Evolutionary conservation across 2,329 filamentous ascomycete genomes (phyloP), one percentile per base, ranked within the genome.

Genomic region (Sporothrix schenckii): DNA sequence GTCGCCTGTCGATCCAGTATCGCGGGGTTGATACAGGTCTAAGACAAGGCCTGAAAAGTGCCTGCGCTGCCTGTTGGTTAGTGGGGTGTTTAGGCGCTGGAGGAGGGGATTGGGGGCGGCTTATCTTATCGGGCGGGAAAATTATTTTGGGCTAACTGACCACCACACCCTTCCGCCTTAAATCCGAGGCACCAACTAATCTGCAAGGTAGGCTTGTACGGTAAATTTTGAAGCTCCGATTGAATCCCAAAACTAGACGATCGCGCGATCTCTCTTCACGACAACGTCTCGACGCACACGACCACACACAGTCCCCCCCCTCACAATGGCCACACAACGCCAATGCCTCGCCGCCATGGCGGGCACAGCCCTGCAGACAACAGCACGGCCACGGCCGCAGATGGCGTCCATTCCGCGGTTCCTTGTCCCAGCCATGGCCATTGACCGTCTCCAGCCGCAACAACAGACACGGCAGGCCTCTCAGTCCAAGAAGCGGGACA

Each of bases 341-440:
- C 82, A 84, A 77, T 87, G 84, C 76, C 78, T 87, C 77, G 84
- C 82, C 81, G 85, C 85, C 1, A 77, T 87, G 82, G 84, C 84
- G 75, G 83, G 83, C 76, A 78, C 86, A 44, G 83, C 80, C 65
- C 77, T 87, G 27, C 76, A 81, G 21, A 76, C 82, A 49, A 74
- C 80, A 39, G 56, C 77, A 53, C 80, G 85, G 73, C 70, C 78
- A 50, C 80, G 85, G 73, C 70, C 85, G 54, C 77, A 80, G 1
- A 75, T 79, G 16, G 73, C 79, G 4, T 77, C 81, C 69, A 82
- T 87, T 78, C 83, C 85, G 13, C 82, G 79, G 72, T 85, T 83
- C 73, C 80, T 86, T 56, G 79, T 82, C n/a, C 84, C 85, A 0
- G 80, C 81, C 7, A 78, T 81, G 53, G 69, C 75, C 52, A 82